Base-by-base conservation (phyloP, 345 rosid species). In the Brassica carinata region DNA sequence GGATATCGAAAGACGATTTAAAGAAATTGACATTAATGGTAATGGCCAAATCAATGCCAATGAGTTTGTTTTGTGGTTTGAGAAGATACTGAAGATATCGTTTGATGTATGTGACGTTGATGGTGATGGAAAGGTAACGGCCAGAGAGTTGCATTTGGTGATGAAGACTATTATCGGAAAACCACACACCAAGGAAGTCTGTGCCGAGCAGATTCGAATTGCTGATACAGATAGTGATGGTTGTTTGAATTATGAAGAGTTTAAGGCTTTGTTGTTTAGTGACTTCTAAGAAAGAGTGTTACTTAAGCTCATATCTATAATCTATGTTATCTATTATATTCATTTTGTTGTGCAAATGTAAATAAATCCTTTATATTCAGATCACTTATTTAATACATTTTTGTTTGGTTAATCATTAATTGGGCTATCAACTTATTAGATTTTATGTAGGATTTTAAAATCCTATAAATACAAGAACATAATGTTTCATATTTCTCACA, bases 171-270 rank as follows among this genome's bases (percentile, higher is more conserved):
- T 2, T 11, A 2, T 36, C 13, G 79, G 79, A 3, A 67, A 26
- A 14, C 6, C n/a, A n/a, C 67, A 40, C 43, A 67, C 73, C 26
- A 3, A 57, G 43, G 59, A 57, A 58, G 67, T 30, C 2, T 58
- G 58, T 36, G 67, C 30, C 2, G 67, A 67, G 6, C 57, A 67
- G 79, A 73, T 58, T 27, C 57, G 2, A 57, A 73, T 38, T 17
- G 73, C 36, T 3, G 79, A 76, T 57, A 40, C 17, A 58, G 59
- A 76, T 67, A 59, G 73, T 67, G 79, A 76, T 76, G 79, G 79
- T 43, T 67, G 3, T 29, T 36, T 76, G 36, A 57, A 13, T 43
- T 76, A 57, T 27, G 67, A 67, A 2, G 79, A 76, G 75, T 71
- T 71, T 61, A 23, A 11, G 81, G 70, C 51, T 30, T 29, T 77